Evolutionary conservation across 1,284 basidiomycete genomes (phyloP), one percentile per base, ranked within the genome.

Genomic region (Xerocomus alliaceus): DNA sequence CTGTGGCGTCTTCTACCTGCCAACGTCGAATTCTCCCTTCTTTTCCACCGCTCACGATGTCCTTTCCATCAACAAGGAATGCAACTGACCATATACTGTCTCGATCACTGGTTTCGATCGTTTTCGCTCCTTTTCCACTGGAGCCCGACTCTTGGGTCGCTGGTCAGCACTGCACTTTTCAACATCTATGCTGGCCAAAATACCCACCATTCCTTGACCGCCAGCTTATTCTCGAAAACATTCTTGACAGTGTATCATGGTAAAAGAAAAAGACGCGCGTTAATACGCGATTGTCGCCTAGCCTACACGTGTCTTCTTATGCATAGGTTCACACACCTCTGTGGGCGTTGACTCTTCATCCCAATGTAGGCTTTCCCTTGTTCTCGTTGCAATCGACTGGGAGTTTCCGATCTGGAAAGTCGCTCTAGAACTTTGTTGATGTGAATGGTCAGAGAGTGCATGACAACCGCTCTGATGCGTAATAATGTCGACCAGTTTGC

Each of bases 1-100:
- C 52, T 0, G 0, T 9, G 17, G 67, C 64, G 20, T 66, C 55
- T 10, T 58, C 49, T 6, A 56, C 46, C 8, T 11, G 46, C 66
- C 64, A 62, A n/a, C 41, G 20, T 29, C 47, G 64, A 45, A 65
- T 35, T 17, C 5, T 31, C 15, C 47, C 34, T 34, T 34, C 24
- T 9, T 17, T 11, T 8, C 52, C 63, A 5, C 39, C 50, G 29
- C 64, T 51, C 11, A 65, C 41, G 15, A 65, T 5, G 29, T 54
- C 11, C 20, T 54, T 56, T n/a, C 48, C 50, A 6, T 58, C 53
- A 0, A 1, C 24, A 22, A 69, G 28, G 37, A 66, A 55, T 2
- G 22, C 45, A 1, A 68, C 26, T 0, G 59, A 58, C 10, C 9
- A 15, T 54, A 68, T 42, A 2, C 1, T n/a, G 18, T n/a, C 41